phyloP scores from a whole-genome alignment of 345 rosid genomes.

The Boechera retrofracta region DNA sequence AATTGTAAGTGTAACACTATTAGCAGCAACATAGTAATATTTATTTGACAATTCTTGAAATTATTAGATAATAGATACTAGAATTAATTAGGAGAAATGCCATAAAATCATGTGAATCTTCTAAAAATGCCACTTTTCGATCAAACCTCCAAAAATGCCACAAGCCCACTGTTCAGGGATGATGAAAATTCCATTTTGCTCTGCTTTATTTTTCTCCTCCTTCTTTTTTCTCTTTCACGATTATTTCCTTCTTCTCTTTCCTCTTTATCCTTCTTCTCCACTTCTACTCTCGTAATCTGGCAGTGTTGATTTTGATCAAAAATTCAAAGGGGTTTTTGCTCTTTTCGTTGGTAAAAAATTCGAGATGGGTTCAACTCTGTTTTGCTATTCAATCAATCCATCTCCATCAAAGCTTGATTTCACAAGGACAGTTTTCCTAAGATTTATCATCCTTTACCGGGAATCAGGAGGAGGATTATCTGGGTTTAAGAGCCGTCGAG shows the following conservation, averaged over 20 bases:
- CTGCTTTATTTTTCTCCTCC: no score
- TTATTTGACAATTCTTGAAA: background rate
- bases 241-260: no score
- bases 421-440: constrained; percentile 47
- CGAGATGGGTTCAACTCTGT: constrained; percentile 69
- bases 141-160: no score
- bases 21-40: background rate
- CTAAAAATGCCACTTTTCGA: no score
- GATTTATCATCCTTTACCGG: constrained; percentile 53
- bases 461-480: constrained; percentile 42
- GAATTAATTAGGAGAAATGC: no score
- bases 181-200: no score
- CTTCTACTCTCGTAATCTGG: no score
- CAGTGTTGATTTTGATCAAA: background rate
- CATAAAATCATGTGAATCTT: no score
- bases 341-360: background rate
- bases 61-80: background rate
- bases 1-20: background rate
- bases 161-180: no score
- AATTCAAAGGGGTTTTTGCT: background rate
- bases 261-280: no score
- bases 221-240: no score
- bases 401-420: constrained; percentile 53
- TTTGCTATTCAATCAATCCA: constrained; percentile 56
- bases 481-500: constrained; percentile 36